A percentile compares a stretch with the other conserved stretches of the same genome.
phyloP scores from a whole-genome alignment of 2,329 filamentous ascomycete species.

The Aspergillus tamarii region DNA sequence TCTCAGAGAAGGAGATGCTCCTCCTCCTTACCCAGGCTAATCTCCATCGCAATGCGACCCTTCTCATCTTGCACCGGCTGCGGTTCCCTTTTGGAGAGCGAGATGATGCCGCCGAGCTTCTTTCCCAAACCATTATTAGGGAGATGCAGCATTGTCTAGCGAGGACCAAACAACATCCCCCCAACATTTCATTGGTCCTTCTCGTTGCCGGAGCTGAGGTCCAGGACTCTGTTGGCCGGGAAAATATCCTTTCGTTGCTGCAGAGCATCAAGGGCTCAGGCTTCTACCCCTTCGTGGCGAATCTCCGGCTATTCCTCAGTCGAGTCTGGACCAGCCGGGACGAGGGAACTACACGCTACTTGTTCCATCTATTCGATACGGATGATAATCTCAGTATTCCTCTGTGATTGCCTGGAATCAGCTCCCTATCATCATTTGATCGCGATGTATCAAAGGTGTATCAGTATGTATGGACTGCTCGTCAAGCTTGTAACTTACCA shows the following conservation, averaged over 20 bases:
- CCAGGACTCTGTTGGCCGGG: not conserved
- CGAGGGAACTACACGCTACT: not conserved
- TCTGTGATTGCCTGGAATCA: not conserved
- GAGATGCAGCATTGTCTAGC: slow-evolving; percentile 4
- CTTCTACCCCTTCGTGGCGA: slow-evolving; percentile 7
- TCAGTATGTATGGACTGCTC: not conserved
- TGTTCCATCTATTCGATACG: slow-evolving; percentile 1
- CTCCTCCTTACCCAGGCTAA: not conserved
- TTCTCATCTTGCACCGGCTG: slow-evolving; percentile 3
- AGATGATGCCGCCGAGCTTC: not conserved
- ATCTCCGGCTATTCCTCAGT: not conserved
- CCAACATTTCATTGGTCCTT: slow-evolving; percentile 4
- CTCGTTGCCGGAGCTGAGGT: slow-evolving; percentile 3
- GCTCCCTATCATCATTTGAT: too few relatives aligned
- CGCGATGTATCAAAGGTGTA: not conserved
- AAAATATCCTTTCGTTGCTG: not conserved
- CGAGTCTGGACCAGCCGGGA: slow-evolving; percentile 3
- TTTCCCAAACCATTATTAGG: not conserved
- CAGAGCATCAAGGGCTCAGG: not conserved
- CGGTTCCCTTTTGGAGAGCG: not conserved
- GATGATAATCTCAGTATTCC: slow-evolving; percentile 5
- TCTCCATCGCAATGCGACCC: not conserved
- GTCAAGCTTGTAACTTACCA: not conserved
- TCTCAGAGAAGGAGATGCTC: slow-evolving; percentile 4
- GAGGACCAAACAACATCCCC: not conserved